A percentile compares a stretch with the other conserved stretches of the same genome.
These are phyloP conservation scores for Flaveria ramosissima DNA, from an alignment of 129 eudicot genomes.

Conservation along the genomic window DNA sequence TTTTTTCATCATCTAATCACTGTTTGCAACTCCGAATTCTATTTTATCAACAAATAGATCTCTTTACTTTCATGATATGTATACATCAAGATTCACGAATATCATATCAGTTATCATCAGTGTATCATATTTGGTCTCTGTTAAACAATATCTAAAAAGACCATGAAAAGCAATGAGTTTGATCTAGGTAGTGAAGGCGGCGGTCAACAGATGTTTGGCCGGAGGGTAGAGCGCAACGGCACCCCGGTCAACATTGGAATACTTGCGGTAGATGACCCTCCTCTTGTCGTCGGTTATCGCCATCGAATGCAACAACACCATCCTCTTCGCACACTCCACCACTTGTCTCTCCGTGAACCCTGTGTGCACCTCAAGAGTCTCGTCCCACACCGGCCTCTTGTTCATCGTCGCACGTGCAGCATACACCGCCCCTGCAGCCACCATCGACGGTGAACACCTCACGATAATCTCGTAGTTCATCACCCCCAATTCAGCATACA, in stretches of 20 bases:
- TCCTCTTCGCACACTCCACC: constrained; percentile 61
- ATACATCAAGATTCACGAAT: no score
- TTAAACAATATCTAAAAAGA: not conserved
- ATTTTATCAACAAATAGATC: no score
- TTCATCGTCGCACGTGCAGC: constrained; percentile 71
- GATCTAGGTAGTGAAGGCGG: not conserved
- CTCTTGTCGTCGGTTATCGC: constrained; percentile 59
- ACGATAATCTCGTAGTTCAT: constrained; percentile 63
- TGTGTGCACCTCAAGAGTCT: constrained; percentile 67
- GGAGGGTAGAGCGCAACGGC: constrained; percentile 65
- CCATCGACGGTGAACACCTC: constrained; percentile 66
- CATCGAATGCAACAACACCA: constrained; percentile 50
- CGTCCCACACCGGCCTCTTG: constrained; percentile 61
- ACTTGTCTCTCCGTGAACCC: constrained; percentile 69
- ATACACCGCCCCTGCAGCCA: constrained; percentile 93
- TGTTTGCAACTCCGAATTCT: no score
- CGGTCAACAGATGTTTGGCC: constrained; percentile 59
- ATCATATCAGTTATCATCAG: no score
- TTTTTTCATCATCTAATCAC: no score
- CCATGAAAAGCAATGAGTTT: not conserved
- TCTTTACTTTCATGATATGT: no score
- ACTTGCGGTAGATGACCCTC: constrained; percentile 62
- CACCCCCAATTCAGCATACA: constrained; percentile 76
- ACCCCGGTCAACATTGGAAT: constrained; percentile 42
- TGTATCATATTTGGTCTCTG: not conserved